Evolutionary conservation across 1,139 yeast genomes (phyloP).

Genomic region (Taiozyma sp.): DNA sequence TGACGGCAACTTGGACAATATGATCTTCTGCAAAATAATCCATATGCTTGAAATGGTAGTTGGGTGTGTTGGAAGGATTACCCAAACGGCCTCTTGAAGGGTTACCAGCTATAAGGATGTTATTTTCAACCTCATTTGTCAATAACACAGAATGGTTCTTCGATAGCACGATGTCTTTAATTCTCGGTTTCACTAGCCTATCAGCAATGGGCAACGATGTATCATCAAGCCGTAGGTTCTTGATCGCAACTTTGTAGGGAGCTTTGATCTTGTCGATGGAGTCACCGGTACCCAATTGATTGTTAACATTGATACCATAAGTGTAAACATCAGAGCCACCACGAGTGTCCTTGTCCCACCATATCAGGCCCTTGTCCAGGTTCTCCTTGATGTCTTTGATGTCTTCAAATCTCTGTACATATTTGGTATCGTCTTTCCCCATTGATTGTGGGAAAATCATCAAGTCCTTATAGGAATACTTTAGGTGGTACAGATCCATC

Average conservation of each 20-base stretch:
- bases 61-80: conserved; percentile 36
- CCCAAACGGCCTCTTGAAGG: conserved; percentile 76
- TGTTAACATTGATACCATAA: conserved; percentile 63
- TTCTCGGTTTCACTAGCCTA: conserved; percentile 36
- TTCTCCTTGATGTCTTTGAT: conserved; percentile 3
- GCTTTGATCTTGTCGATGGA: conserved; percentile 45
- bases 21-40: conserved; percentile 30
- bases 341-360: conserved; percentile 29
- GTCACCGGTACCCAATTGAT: conserved; percentile 67
- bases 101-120: conserved; percentile 59
- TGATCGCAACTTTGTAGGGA: conserved; percentile 29
- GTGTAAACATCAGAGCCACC: conserved; percentile 62
- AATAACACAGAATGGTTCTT: conserved; percentile 63
- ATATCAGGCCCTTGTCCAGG: conserved; percentile 9
- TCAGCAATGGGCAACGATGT: conserved; percentile 24
- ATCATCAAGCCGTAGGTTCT: conserved; percentile 25
- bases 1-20: conserved; percentile 43
- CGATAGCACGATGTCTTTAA: conserved; percentile 38
- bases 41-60: conserved; percentile 36
- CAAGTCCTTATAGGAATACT: conserved; percentile 18
- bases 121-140: conserved; percentile 43
- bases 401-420: conserved; percentile 13
- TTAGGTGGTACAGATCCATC: conserved; percentile 39
- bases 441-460: conserved; percentile 22
- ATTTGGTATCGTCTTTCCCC: conserved; percentile 18